Evolutionary conservation across 176 grass and related monocot species (phyloP), one percentile per base, ranked within the genome.

Genomic region (Bonia amplexicaulis): DNA sequence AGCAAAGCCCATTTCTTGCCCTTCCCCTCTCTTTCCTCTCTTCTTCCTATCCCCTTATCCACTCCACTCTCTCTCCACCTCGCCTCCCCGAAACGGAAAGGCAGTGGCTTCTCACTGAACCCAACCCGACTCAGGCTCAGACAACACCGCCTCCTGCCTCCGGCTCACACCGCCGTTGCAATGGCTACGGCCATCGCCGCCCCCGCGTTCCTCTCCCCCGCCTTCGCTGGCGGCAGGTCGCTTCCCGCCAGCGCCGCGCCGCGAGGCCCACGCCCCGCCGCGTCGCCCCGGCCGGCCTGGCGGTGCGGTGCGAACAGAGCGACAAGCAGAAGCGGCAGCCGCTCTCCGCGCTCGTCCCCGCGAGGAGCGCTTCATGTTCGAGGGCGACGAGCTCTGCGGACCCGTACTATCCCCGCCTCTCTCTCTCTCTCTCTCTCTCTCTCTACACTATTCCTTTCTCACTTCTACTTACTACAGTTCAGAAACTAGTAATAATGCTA

Each of bases 281-380:
- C 47, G 81, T 77, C 62, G 35, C 78, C 63, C 57, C 72, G 19
- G 66, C 44, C 1, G 88, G 85, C 42, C 81, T 80, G 17, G 52
- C 83, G 49, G 85, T 94, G 71, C 87, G 93, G 52, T 90, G 87
- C 82, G 87, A 90, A 87, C 70, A 81, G 76, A 89, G 71, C 37
- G 89, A 86, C 40, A 80, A 88, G 51, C 87, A 84, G 65, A 92
- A 78, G 83, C 73, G 87, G 67, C 87, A 92, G 55, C 82, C 86
- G 0, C 79, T 86, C 20, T 13, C 84, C 31, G 70, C 84, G 41
- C 23, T 83, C 42, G 80, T 94, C 23, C 93, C 58, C 71, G 87
- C 22, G 93, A 94, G 78, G 54, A 94, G 86, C 80, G 90, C 9
- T 94, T 91, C 87, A 94, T 94, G 93, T 94, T 90, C 86, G 90